Evolutionary conservation across 169 alveolate species (phyloP).

Genomic region (Neospora caninum): DNA sequence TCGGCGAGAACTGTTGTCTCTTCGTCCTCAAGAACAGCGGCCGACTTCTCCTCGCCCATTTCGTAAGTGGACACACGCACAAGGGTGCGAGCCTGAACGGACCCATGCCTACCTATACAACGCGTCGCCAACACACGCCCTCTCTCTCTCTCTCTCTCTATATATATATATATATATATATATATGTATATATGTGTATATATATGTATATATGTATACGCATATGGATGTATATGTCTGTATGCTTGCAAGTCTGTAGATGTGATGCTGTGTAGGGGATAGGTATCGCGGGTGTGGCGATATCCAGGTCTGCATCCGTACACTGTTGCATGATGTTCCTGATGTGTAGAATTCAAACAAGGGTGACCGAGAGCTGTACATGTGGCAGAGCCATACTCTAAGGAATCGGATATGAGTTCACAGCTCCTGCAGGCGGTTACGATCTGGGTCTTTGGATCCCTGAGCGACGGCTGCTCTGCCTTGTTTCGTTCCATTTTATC

Average conservation of each 20-base stretch:
- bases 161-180: neutral
- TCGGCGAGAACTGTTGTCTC: conserved; percentile 29
- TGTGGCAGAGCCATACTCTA: no score
- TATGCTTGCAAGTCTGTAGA: no score
- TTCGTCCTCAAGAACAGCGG: conserved; percentile 23
- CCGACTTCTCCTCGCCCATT: conserved; percentile 54
- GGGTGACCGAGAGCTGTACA: no score
- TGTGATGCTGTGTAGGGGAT: neutral
- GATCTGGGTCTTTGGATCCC: no score
- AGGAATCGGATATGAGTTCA: no score
- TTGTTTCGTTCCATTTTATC: no score
- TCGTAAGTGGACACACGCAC: neutral
- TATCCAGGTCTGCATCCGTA: neutral
- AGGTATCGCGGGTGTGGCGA: neutral
- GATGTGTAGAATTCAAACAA: no score
- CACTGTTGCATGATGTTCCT: neutral
- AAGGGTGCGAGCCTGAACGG: neutral
- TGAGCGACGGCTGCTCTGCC: no score
- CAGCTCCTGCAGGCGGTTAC: no score
- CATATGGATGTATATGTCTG: neutral
- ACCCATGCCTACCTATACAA: neutral
- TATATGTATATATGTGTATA: neutral
- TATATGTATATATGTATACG: neutral
- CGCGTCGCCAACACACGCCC: neutral
- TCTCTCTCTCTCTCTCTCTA: neutral